Conservation (phyloP, 768 basidiomycete species). For the Trametes cubensis region DNA sequence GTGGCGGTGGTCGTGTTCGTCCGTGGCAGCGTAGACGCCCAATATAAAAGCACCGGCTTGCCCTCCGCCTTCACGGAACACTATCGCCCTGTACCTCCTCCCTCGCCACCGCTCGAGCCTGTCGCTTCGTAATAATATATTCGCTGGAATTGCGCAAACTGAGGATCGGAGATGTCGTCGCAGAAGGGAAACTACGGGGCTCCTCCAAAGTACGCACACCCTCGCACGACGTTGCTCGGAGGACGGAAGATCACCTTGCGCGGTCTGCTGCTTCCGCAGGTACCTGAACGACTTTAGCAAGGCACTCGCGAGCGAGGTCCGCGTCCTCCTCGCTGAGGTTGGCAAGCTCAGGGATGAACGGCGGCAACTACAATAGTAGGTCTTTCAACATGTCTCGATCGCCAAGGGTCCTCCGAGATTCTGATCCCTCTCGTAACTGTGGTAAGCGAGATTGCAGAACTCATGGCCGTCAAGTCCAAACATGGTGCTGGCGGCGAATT, state of each 20-base stretch:
- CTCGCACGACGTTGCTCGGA: slow-evolving; percentile 3
- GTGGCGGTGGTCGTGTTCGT: slow-evolving; percentile 18
- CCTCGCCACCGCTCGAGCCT: not conserved
- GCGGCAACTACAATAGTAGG: slow-evolving; percentile 57
- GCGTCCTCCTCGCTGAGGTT: slow-evolving; percentile 61
- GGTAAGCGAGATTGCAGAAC: slow-evolving; percentile 76
- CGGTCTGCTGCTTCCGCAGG: slow-evolving; percentile 32
- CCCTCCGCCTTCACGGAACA: not conserved
- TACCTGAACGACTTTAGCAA: slow-evolving; percentile 66
- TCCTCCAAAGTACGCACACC: slow-evolving; percentile 23
- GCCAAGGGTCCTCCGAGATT: not conserved
- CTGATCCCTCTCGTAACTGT: not conserved
- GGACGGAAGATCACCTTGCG: slow-evolving; percentile 16
- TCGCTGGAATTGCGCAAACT: not conserved
- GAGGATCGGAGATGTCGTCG: slow-evolving; percentile 14
- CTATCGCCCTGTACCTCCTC: slow-evolving; percentile 5
- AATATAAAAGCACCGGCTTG: slow-evolving; percentile 5
- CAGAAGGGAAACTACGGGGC: slow-evolving; percentile 25
- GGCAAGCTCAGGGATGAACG: slow-evolving; percentile 64
- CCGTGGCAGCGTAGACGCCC: slow-evolving; percentile 10
- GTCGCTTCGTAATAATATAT: not conserved
- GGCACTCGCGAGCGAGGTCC: slow-evolving; percentile 62
- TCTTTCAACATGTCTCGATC: slow-evolving; percentile 12
- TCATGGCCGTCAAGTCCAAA: slow-evolving; percentile 83
- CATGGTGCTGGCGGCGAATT: slow-evolving; percentile 81